These are phyloP conservation scores for Solanum appendiculatum DNA, from an alignment of 257 asterid genomes.

Conservation along the genomic window DNA sequence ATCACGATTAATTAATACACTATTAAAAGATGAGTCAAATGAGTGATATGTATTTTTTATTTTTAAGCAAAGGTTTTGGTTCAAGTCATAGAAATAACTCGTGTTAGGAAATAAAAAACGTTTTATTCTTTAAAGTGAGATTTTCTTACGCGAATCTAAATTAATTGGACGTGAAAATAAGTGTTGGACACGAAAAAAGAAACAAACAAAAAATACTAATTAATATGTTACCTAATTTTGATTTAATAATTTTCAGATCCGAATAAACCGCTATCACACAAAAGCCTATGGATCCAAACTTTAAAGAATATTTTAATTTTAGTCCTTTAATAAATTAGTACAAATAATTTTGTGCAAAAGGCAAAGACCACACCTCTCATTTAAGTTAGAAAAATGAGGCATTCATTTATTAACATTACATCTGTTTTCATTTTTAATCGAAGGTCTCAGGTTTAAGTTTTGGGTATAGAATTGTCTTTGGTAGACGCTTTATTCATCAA, in stretches of 20 bases:
- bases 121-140: not conserved
- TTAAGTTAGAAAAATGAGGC: not conserved
- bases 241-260: not conserved
- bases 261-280: not conserved
- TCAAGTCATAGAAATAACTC: not conserved
- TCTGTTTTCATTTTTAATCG: not conserved
- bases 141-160: too few relatives aligned
- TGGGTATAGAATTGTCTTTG: not conserved
- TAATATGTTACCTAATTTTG: not conserved
- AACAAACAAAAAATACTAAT: not conserved
- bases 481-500: too few relatives aligned
- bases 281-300: not conserved
- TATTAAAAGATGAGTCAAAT: not conserved
- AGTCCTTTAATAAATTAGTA: not conserved
- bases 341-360: not conserved
- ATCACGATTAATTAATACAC: not conserved
- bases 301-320: not conserved
- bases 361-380: not conserved
- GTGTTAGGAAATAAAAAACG: not conserved
- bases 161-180: not conserved
- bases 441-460: too few relatives aligned
- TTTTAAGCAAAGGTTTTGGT: not conserved
- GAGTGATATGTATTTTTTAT: not conserved
- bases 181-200: not conserved
- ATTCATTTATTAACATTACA: not conserved